Evolutionary conservation across 2,329 filamentous ascomycete genomes (phyloP).

Genomic region (Colletotrichum eremochloae): DNA sequence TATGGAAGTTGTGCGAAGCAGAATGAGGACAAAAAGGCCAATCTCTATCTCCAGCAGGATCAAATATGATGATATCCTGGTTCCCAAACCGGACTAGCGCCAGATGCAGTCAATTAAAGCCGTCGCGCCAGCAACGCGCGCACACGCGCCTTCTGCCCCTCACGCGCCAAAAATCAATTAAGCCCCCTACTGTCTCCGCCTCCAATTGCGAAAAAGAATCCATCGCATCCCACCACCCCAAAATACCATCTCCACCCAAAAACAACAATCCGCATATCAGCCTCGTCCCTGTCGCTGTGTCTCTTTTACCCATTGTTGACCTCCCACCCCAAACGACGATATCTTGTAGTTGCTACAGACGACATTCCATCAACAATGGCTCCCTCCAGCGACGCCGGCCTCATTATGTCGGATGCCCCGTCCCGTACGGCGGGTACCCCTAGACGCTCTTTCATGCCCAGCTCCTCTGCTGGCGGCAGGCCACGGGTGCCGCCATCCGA

Average conservation of each 20-base stretch:
- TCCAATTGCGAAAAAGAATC: constrained; percentile 37
- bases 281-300: constrained; percentile 18
- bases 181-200: constrained; percentile 36
- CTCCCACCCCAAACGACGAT: not conserved
- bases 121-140: constrained; percentile 49
- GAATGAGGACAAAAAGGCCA: not conserved
- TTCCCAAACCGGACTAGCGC: constrained; percentile 26
- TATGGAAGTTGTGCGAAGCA: constrained; percentile 4
- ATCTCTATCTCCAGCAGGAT: too few relatives aligned
- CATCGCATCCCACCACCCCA: constrained; percentile 41
- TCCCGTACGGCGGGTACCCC: constrained; percentile 60
- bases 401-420: constrained; percentile 69
- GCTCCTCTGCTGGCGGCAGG: constrained; percentile 66
- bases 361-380: constrained; percentile 55
- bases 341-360: not conserved
- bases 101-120: constrained; percentile 57
- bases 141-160: constrained; percentile 47
- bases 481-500: constrained; percentile 74
- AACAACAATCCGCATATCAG: constrained; percentile 32
- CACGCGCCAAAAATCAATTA: constrained; percentile 44
- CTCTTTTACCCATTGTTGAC: constrained; percentile 6
- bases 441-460: constrained; percentile 57
- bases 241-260: constrained; percentile 38
- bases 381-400: constrained; percentile 68
- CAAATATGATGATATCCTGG: too few relatives aligned